Conservation (phyloP, 2,329 filamentous ascomycete genomes). For the Penicillium sp. region DNA sequence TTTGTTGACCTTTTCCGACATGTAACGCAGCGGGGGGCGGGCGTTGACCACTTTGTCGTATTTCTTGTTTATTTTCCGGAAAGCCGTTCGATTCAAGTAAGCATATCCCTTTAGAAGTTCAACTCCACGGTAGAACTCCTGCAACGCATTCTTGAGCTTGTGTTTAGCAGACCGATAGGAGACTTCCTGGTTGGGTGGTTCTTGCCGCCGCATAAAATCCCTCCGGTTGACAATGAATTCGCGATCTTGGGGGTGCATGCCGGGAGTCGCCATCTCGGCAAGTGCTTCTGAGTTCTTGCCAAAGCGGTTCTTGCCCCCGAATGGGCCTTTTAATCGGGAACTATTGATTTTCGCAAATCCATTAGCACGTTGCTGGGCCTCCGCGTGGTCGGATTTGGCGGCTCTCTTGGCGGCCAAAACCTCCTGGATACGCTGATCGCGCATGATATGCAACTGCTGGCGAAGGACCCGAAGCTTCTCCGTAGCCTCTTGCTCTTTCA, state of each 20-base stretch:
- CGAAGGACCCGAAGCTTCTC: constrained; percentile 66
- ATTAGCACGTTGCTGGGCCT: constrained; percentile 21
- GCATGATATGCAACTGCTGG: constrained; percentile 88
- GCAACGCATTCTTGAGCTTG: constrained; percentile 84
- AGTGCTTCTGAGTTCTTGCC: constrained; percentile 56
- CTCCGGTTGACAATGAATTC: constrained; percentile 34
- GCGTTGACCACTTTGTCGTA: constrained; percentile 89
- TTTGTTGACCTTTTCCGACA: constrained; percentile 86
- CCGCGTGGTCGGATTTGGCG: constrained; percentile 21
- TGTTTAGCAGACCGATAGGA: constrained; percentile 83
- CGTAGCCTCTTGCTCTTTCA: constrained; percentile 82
- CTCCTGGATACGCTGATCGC: constrained; percentile 74
- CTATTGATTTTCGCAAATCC: constrained; percentile 26
- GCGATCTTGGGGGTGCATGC: constrained; percentile 30
- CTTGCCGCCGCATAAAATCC: constrained; percentile 50
- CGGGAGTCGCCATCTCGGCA: constrained; percentile 43
- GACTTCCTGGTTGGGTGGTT: constrained; percentile 54
- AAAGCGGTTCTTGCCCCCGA: constrained; percentile 48
- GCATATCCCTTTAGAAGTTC: constrained; percentile 91
- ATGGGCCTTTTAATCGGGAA: constrained; percentile 36
- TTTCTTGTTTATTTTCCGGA: constrained; percentile 98
- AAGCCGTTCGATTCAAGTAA: constrained; percentile 83
- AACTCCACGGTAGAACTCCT: constrained; percentile 88
- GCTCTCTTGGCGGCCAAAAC: constrained; percentile 50
- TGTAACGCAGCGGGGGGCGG: constrained; percentile 71